phyloP scores from a whole-genome alignment of 2,329 filamentous ascomycete genomes.

The Ophioceras dolichostomum region DNA sequence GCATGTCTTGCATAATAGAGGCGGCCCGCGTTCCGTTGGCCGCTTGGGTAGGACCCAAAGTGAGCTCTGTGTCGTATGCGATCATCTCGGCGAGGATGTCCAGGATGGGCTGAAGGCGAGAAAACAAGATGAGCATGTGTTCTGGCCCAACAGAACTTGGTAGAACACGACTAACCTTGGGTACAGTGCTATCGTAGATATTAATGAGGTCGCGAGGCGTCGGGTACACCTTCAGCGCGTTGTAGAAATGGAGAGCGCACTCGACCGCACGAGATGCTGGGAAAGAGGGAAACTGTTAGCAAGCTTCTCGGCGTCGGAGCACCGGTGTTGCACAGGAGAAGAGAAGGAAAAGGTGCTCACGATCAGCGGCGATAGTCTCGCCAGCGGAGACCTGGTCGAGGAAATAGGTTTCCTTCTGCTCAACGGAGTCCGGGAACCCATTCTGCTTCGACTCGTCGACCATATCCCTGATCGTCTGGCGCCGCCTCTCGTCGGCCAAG shows the following conservation, averaged over 20 bases:
- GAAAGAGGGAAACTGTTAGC: slow-evolving; percentile 2
- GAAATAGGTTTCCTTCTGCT: slow-evolving; percentile 93
- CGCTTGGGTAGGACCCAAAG: slow-evolving; percentile 24
- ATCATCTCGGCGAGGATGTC: slow-evolving; percentile 98
- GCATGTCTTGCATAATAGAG: slow-evolving; percentile 20
- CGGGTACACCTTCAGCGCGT: slow-evolving; percentile 96
- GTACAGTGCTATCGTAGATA: slow-evolving; percentile 97
- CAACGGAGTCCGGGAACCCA: slow-evolving; percentile 80
- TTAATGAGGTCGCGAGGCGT: slow-evolving; percentile 83
- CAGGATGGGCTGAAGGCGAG: slow-evolving; percentile 59
- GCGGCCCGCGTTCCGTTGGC: background rate
- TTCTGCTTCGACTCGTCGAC: slow-evolving; percentile 79
- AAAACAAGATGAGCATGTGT: too few relatives aligned
- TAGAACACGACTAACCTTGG: slow-evolving; percentile 67
- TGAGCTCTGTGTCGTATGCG: slow-evolving; percentile 68
- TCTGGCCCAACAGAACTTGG: too few relatives aligned
- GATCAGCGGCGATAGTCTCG: slow-evolving; percentile 71
- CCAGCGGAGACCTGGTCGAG: slow-evolving; percentile 89
- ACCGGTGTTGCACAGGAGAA: too few relatives aligned
- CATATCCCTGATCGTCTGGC: slow-evolving; percentile 59
- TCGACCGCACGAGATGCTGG: slow-evolving; percentile 60
- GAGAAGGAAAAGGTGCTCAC: too few relatives aligned
- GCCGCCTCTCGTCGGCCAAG: slow-evolving; percentile 51
- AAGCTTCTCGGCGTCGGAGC: background rate
- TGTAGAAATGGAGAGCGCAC: slow-evolving; percentile 92